Conservation (phyloP, 2,329 filamentous ascomycete species). For the Hirsutella minnesotensis region DNA sequence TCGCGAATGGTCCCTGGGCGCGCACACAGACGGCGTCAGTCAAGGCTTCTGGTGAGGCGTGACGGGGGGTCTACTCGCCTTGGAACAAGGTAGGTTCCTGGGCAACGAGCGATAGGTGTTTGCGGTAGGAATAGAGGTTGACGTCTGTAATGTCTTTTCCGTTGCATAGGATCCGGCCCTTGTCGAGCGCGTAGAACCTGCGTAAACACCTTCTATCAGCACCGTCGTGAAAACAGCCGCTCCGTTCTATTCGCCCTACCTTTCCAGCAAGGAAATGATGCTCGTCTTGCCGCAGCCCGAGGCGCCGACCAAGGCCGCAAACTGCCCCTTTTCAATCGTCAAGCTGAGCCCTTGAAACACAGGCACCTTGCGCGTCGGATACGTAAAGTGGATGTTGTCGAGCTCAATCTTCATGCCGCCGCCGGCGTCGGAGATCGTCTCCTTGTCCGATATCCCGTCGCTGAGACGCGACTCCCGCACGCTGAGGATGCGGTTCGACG, state of each 20-base stretch:
- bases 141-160: constrained; percentile 45
- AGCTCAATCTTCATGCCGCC: constrained; percentile 46
- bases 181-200: constrained; percentile 57
- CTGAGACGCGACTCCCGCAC: constrained; percentile 31
- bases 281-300: constrained; percentile 65
- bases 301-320: constrained; percentile 57
- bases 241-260: constrained; percentile 8
- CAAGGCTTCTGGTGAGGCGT: not conserved
- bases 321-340: constrained; percentile 55
- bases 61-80: constrained; percentile 24
- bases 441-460: constrained; percentile 17
- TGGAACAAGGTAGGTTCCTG: constrained; percentile 66
- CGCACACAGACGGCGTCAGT: not conserved
- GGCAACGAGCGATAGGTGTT: constrained; percentile 56
- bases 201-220: not conserved
- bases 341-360: constrained; percentile 52
- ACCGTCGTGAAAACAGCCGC: not conserved
- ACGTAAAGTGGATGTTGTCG: constrained; percentile 45
- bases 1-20: constrained; percentile 46
- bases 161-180: constrained; percentile 54
- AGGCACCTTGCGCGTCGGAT: constrained; percentile 43
- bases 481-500: constrained; percentile 47
- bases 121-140: constrained; percentile 50
- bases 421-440: constrained; percentile 29
- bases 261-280: constrained; percentile 52